phyloP scores from a whole-genome alignment of 805 yeast species.

The Naumovozyma castellii region DNA sequence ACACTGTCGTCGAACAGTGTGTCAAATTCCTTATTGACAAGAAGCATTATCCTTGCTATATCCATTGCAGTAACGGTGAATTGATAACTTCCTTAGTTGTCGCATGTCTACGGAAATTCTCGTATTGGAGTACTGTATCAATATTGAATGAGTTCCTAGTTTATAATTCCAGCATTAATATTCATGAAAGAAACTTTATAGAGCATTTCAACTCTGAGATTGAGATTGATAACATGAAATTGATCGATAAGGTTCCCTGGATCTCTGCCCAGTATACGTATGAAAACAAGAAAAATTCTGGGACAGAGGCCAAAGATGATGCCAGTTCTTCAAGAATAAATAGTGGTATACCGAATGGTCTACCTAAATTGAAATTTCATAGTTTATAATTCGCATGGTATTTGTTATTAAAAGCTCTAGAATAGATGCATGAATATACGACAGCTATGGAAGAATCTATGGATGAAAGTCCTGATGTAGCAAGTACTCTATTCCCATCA shows the following conservation, averaged over 20 bases:
- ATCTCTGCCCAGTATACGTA: constrained; percentile 19
- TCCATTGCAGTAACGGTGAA: constrained; percentile 87
- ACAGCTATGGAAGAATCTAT: no score
- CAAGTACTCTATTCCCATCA: no score
- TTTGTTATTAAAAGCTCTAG: no score
- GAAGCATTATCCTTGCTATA: constrained; percentile 57
- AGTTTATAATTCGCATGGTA: constrained; percentile 15
- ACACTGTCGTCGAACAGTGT: constrained; percentile 48
- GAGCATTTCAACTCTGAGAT: constrained; percentile 67
- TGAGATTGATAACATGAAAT: constrained; percentile 35
- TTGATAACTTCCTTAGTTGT: constrained; percentile 74
- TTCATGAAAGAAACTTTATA: constrained; percentile 75
- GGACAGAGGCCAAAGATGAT: neutral
- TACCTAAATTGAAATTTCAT: constrained; percentile 22
- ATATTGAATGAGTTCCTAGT: constrained; percentile 77
- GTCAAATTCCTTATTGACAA: constrained; percentile 53
- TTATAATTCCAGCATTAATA: constrained; percentile 66
- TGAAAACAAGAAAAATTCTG: constrained; percentile 2
- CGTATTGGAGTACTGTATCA: constrained; percentile 83
- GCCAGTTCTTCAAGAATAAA: constrained; percentile 7
- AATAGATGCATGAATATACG: no score
- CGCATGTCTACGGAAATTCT: constrained; percentile 76
- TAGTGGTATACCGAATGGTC: constrained; percentile 12
- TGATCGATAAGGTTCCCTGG: constrained; percentile 29
- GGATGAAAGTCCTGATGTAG: no score